These are phyloP conservation scores for Bacidia rubella DNA, from an alignment of 495 filamentous ascomycete species.

Conservation along the genomic window DNA sequence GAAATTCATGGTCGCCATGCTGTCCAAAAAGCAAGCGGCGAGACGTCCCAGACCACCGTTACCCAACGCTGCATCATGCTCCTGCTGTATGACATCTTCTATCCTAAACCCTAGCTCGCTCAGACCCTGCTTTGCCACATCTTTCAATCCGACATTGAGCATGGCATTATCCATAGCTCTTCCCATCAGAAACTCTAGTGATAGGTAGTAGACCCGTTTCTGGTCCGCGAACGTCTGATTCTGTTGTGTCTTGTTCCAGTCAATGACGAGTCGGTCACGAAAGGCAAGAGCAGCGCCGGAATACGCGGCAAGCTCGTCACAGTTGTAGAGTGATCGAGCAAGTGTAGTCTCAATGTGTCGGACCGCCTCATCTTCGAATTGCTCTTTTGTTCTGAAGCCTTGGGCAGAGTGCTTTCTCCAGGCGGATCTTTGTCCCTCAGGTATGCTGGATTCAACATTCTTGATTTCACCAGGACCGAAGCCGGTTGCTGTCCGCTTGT, in stretches of 20 bases:
- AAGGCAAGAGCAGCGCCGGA: conserved; percentile 81
- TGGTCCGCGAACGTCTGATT: conserved; percentile 78
- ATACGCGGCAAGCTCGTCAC: conserved; percentile 90
- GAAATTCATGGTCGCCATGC: conserved; percentile 83
- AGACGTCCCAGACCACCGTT: conserved; percentile 92
- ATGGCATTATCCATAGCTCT: conserved; percentile 94
- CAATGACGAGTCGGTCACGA: conserved; percentile 80
- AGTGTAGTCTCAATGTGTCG: conserved; percentile 93
- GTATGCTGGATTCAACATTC: conserved; percentile 77
- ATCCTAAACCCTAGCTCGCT: conserved; percentile 86
- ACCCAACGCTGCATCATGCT: conserved; percentile 90
- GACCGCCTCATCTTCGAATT: conserved; percentile 60
- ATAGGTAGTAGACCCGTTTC: conserved; percentile 93
- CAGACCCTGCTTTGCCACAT: conserved; percentile 74
- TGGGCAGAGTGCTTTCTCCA: conserved; percentile 18
- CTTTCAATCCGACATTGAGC: conserved; percentile 85
- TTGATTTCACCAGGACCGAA: conserved; percentile 87
- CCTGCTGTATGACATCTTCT: conserved; percentile 88
- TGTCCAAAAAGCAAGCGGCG: conserved; percentile 93
- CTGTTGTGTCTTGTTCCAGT: conserved; percentile 97
- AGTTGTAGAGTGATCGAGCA: conserved; percentile 93
- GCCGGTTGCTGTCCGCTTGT: conserved; percentile 86
- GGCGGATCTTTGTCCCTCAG: conserved; percentile 74
- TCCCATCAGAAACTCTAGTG: conserved; percentile 95
- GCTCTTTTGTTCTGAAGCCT: background rate